Evolutionary conservation across 176 grass and related monocot genomes (phyloP).

Genomic region (Bothriochloa decipiens): DNA sequence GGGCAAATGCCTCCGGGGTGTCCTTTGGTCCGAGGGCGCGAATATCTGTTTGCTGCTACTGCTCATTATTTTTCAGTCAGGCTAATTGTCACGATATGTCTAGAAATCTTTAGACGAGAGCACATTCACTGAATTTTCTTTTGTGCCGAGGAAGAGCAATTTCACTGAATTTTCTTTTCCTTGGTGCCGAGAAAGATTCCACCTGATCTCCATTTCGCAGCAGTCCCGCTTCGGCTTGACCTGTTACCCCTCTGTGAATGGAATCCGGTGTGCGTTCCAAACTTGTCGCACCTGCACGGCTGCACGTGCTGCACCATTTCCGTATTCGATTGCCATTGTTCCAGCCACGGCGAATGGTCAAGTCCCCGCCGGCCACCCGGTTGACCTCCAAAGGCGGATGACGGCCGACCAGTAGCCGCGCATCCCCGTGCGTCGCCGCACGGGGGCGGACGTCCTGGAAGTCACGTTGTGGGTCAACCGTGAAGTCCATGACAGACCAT

Average conservation of each 20-base stretch:
- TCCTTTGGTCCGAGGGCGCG: not conserved
- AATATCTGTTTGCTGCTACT: not conserved
- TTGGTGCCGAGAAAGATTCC: not conserved
- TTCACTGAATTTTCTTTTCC: not conserved
- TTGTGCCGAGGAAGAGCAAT: not conserved
- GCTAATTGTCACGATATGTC: not conserved
- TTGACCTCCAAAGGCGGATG: conserved; percentile 26
- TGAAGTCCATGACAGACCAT: not conserved
- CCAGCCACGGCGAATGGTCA: conserved; percentile 38
- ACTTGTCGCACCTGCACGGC: not conserved
- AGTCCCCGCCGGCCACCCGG: not conserved
- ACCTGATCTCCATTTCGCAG: not conserved
- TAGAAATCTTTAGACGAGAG: not conserved
- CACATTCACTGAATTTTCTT: not conserved
- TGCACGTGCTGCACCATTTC: not conserved
- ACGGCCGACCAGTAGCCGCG: too few relatives aligned
- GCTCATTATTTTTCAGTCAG: not conserved
- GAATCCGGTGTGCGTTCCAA: not conserved
- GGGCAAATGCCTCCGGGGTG: not conserved
- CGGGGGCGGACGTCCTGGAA: not conserved
- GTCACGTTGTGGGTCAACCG: conserved; percentile 2
- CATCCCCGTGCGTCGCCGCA: too few relatives aligned
- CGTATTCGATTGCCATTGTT: not conserved
- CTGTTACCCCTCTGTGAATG: not conserved
- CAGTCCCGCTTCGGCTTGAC: not conserved